Percentiles rank a stretch among this genome's conserved stretches.
Evolutionary conservation across 495 filamentous ascomycete genomes (phyloP).

Genomic region (Lophiotrema nucula): DNA sequence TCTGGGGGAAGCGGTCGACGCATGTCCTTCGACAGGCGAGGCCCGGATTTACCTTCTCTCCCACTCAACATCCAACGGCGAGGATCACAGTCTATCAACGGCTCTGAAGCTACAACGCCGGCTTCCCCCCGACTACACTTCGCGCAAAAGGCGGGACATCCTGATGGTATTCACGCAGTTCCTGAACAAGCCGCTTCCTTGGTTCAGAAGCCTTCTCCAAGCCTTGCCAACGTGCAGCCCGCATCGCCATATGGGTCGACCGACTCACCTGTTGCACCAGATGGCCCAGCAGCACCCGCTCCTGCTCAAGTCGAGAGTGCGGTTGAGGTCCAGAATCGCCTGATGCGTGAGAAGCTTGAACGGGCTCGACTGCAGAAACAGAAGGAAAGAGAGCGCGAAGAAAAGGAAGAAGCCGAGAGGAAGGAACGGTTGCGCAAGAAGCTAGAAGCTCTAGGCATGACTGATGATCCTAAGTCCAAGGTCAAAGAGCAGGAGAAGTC

Average conservation of each 20-base stretch:
- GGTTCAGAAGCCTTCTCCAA: constrained; percentile 34
- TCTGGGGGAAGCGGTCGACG: constrained; percentile 79
- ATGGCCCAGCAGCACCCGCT: constrained; percentile 33
- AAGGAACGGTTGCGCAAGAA: constrained; percentile 81
- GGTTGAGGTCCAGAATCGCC: constrained; percentile 67
- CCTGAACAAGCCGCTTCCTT: constrained; percentile 30
- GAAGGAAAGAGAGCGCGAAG: constrained; percentile 77
- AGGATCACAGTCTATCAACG: constrained; percentile 47
- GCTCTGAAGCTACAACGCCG: constrained; percentile 36
- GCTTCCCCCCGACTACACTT: constrained; percentile 18
- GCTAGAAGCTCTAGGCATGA: constrained; percentile 73
- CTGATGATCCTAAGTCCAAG: constrained; percentile 55
- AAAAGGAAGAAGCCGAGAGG: constrained; percentile 71
- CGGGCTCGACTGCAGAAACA: constrained; percentile 60
- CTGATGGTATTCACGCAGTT: constrained; percentile 8
- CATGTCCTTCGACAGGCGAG: constrained; percentile 51
- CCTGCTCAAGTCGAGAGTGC: constrained; percentile 37
- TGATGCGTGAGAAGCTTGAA: constrained; percentile 82
- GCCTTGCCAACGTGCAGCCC: constrained; percentile 24
- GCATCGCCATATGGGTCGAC: constrained; percentile 29
- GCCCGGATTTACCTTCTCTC: constrained; percentile 47
- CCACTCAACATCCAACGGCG: constrained; percentile 43
- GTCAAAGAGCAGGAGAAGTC: constrained; percentile 26
- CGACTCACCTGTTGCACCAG: constrained; percentile 35
- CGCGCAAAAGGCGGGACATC: not conserved